Base-by-base conservation (phyloP, 768 basidiomycete species). In the Gautieria morchelliformis region DNA sequence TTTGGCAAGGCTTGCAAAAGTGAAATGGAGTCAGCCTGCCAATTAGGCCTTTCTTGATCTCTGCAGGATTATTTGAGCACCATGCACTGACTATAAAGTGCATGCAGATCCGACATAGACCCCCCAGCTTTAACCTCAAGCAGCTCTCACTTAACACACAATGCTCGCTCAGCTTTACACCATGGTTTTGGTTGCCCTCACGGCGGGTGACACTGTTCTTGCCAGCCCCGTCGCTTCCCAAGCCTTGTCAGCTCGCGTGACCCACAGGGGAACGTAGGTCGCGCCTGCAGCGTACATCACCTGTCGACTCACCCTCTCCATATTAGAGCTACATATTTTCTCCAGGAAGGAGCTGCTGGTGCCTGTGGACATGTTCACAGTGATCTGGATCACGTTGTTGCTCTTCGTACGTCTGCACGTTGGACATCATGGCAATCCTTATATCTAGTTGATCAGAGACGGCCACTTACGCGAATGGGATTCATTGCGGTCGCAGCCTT, bases 291-390 rank as follows among this genome's bases (percentile, higher is more conserved):
- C 5, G 2, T 19, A 14, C 27, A 17, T 40, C 6, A 20, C 22
- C 42, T 19, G 12, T 54, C 19, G 15, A 2, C 11, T 54, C 1
- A 20, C 73, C 57, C 65, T 71, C 62, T 73, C 73, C 49, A 35
- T 19, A 10, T 11, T 35, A 83, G 82, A 59, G 84, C 79, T 39
- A 86, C 84, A 3, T 86, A 69, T 68, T 91, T 78, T 75, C 79
- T 74, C 70, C 89, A 90, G 75, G 71, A 79, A 48, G 87, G 85
- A 48, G 74, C 75, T 40, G 74, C 87, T 8, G 93, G 93, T 54
- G 87, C 89, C 6, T 96, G 94, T 69, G 94, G 93, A 46, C 61
- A 53, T 32, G 64, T 72, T 35, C 68, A 81, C 75, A 58, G 65
- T 2, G 93, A 95, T 70, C 63, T 14, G 27, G 67, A 64, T 55